Conservation (phyloP, 2,329 filamentous ascomycete species). For the Ciborinia camelliae region DNA sequence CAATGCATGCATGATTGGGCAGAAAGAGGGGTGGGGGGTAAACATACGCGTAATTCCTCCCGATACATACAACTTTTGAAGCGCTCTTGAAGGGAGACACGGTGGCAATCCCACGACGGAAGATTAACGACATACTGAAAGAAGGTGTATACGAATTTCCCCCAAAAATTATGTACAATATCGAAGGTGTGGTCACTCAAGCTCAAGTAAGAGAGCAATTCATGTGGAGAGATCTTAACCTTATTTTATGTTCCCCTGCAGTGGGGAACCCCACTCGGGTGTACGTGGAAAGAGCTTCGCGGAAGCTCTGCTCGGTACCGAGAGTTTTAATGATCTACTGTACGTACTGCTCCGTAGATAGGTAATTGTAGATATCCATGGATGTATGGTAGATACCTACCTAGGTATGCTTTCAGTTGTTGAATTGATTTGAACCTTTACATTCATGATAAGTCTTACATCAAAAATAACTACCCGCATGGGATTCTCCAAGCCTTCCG, state of each 20-base stretch:
- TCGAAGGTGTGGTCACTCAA: background rate
- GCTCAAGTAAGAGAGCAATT: background rate
- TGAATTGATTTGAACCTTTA: background rate
- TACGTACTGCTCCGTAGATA: background rate
- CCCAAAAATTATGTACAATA: background rate
- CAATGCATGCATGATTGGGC: background rate
- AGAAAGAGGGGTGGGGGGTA: constrained; percentile 19
- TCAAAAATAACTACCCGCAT: background rate
- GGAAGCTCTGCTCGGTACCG: background rate
- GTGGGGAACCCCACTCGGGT: constrained; percentile 9
- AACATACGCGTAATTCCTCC: constrained; percentile 88
- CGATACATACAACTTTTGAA: constrained; percentile 71
- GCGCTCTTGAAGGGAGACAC: constrained; percentile 51
- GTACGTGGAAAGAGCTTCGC: background rate
- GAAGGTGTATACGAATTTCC: no score
- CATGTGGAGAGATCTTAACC: background rate
- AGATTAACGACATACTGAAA: constrained; percentile 33
- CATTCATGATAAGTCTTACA: background rate
- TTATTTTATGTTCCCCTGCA: background rate
- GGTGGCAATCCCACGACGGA: constrained; percentile 36
- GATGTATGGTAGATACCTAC: background rate
- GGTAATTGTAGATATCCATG: background rate
- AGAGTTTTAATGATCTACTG: background rate
- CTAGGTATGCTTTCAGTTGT: background rate
- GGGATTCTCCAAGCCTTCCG: background rate